A percentile compares a stretch with the other conserved stretches of the same genome.
Conservation (phyloP, 2,329 filamentous ascomycete genomes). For the Ampelomyces quisqualis region DNA sequence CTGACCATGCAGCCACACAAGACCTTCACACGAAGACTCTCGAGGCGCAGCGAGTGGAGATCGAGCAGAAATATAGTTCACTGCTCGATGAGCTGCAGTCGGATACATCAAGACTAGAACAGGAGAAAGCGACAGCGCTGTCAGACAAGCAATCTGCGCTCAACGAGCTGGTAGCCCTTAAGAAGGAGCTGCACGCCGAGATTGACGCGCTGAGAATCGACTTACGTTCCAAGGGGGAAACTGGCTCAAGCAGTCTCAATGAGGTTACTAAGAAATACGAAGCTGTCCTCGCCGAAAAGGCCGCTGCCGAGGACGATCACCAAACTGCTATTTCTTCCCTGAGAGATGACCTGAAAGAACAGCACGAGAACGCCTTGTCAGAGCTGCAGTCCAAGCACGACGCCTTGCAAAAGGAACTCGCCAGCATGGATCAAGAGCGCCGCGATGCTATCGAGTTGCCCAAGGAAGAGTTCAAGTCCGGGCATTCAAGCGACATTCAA, state of each 20-base stretch:
- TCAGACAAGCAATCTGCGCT: conserved; percentile 26
- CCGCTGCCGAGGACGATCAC: conserved; percentile 30
- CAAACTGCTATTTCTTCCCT: conserved; percentile 29
- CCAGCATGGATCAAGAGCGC: conserved; percentile 33
- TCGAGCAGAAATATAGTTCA: conserved; percentile 34
- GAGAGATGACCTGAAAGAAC: conserved; percentile 28
- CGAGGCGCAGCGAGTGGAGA: conserved; percentile 26
- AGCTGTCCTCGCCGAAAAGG: conserved; percentile 28
- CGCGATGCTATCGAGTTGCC: conserved; percentile 34
- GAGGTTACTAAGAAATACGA: conserved; percentile 34
- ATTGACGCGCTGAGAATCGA: conserved; percentile 26
- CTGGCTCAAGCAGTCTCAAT: conserved; percentile 14
- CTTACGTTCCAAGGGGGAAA: conserved; percentile 19
- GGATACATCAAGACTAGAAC: conserved; percentile 27
- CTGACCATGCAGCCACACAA: conserved; percentile 20
- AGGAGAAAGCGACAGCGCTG: conserved; percentile 28
- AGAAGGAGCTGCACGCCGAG: conserved; percentile 22
- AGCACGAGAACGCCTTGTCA: conserved; percentile 27
- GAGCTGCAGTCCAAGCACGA: conserved; percentile 31
- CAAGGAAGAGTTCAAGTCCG: conserved; percentile 31
- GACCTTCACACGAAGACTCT: conserved; percentile 28
- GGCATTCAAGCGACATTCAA: conserved; percentile 30
- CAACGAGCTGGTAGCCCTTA: conserved; percentile 28
- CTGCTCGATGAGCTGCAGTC: conserved; percentile 34
- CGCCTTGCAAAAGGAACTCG: conserved; percentile 22